These are phyloP conservation scores for Fusarium chuoi DNA, from an alignment of 2,329 filamentous ascomycete genomes.

Conservation along the genomic window DNA sequence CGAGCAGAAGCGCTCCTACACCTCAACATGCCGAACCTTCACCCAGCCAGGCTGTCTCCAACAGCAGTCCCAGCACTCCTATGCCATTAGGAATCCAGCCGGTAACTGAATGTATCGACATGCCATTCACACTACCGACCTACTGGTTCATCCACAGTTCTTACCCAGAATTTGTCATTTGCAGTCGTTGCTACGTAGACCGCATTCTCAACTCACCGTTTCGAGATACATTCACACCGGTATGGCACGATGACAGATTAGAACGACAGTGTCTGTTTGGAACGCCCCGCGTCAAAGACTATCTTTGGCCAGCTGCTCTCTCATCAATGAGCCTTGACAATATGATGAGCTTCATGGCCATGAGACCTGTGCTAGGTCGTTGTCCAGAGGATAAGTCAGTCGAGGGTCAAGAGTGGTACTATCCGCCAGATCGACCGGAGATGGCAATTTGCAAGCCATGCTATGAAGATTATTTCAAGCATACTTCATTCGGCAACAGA, in stretches of 20 bases:
- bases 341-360: not conserved
- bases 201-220: not conserved
- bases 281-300: not conserved
- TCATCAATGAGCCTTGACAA: not conserved
- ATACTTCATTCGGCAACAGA: not conserved
- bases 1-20: too few species aligned
- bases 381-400: not conserved
- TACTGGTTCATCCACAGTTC: not conserved
- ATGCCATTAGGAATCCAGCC: not conserved
- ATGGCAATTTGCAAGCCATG: not conserved
- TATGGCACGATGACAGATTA: not conserved
- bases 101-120: not conserved
- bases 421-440: not conserved
- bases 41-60: fast-evolving
- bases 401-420: not conserved
- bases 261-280: not conserved
- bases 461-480: not conserved
- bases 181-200: not conserved
- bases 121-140: not conserved
- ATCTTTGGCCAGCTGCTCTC: not conserved
- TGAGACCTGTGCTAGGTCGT: not conserved
- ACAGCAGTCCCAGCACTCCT: not conserved
- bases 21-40: fast-evolving
- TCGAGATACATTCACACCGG: not conserved
- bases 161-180: not conserved